Base-by-base conservation (phyloP, 2,329 filamentous ascomycete genomes). In the Cladosporium sp. region DNA sequence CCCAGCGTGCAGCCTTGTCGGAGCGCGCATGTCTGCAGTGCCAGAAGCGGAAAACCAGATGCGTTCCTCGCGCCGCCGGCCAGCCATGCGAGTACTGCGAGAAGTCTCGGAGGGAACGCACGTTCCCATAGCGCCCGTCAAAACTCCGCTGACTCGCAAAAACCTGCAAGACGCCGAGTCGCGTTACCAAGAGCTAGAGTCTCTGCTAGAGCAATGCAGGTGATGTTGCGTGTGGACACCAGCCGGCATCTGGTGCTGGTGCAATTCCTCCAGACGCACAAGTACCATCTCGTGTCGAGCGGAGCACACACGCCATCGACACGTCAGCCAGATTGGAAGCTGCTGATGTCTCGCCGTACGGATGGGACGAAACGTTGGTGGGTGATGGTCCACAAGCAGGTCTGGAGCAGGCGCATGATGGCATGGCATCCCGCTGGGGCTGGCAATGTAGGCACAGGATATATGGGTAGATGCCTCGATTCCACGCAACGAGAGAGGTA, bases 61-160 rank as follows among this genome's bases (percentile, higher is more conserved):
- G 55, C 14, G 42, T 55, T 8, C 48, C 45, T 3, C 48, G 42
- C 63, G 61, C 10, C 70, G 63, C n/a, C 66, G 68, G 4, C 66
- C 69, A 32, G 66, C 58, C 60, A 14, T 68, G 67, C 44, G 58
- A 60, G 9, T 70, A 68, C 43, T 68, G 64, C 56, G 55, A 52
- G 32, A 60, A 59, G 34, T 55, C 64, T 9, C 62, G 64, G 18
- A 69, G 68, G 44, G 56, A 56, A 4, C 70, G 68, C 49, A 62
- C 61, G 35, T 70, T 70, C 43, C 63, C 65, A 37, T 60, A 60
- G n/a, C 66, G 64, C 7, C 64, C 66, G 1, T 57, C 61, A 61
- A 67, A n/a, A 69, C 68, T 22, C 61, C 67, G 9, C 53, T 70
- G 45, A 71, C 66, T 3, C 57, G 68, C n/a, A 64, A 64, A 50